Evolutionary conservation across 257 asterid species (phyloP).

Genomic region (Lycium ferocissimum): DNA sequence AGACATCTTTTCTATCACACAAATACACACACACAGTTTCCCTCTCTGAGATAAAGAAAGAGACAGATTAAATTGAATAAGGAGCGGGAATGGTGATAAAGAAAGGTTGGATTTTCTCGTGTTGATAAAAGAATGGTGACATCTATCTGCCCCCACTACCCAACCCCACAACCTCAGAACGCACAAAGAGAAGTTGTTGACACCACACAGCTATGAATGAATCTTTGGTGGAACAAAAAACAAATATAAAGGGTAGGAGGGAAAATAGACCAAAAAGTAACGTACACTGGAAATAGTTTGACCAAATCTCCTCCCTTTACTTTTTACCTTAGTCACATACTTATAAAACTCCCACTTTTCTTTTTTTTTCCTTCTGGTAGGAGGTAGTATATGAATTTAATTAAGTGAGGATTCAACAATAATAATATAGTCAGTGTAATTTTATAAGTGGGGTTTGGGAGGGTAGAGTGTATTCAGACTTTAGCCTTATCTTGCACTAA

Average conservation of each 20-base stretch:
- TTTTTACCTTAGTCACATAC: not conserved
- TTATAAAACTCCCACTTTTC: not conserved
- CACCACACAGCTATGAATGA: constrained; percentile 31
- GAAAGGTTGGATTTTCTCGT: constrained; percentile 56
- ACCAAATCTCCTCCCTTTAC: constrained; percentile 14
- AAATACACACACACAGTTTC: constrained; percentile 45
- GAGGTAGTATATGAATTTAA: too few relatives aligned
- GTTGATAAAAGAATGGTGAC: constrained; percentile 56
- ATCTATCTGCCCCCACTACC: constrained; percentile 25
- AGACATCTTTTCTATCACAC: constrained; percentile 20
- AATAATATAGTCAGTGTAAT: too few relatives aligned
- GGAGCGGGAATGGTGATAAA: constrained; percentile 76
- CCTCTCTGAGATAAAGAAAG: constrained; percentile 46
- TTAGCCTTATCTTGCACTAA: too few relatives aligned
- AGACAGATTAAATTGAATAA: constrained; percentile 53
- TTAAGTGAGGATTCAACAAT: not conserved
- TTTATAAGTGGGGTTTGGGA: too few relatives aligned
- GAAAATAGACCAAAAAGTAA: constrained; percentile 34
- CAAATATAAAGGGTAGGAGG: not conserved
- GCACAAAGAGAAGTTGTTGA: constrained; percentile 36
- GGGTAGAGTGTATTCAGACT: too few relatives aligned
- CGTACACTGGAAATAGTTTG: constrained; percentile 36
- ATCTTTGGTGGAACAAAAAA: not conserved
- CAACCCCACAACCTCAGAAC: constrained; percentile 56
- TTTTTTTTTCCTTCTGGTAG: not conserved